Evolutionary conservation across 305 asterid species (phyloP), one percentile per base, ranked within the genome.

Genomic region (Plantago rigida): DNA sequence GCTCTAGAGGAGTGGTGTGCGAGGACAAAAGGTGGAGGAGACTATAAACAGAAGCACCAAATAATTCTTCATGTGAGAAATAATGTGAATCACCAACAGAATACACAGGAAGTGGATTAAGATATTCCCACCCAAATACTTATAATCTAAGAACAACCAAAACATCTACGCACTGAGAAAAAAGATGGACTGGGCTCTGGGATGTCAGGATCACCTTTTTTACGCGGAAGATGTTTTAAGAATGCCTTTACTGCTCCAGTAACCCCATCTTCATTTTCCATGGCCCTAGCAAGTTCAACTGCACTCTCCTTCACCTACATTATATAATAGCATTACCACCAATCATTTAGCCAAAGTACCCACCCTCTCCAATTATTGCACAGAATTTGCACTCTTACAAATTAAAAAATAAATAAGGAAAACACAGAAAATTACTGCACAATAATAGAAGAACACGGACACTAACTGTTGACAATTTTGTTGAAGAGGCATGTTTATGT

Each of bases 241-340:
- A 88, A 92, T 24, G 96, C 96, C 54, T 77, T 88, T 58, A 92
- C 98, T 3, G 96, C 98, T 67, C 98, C 98, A 1, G 82, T 53
- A 51, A 92, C 95, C 48, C 98, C 96, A 36, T 92, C 98, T 81
- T 92, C 98, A 60, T 78, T 69, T 79, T 92, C 94, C 98, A 88
- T 92, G 31, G 83, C 94, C 78, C 84, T 86, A 29, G 96, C 85
- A 63, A 88, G 94, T 53, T 78, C 82, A 24, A 88, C 70, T 2
- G 96, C 98, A 1, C 79, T 84, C 80, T 88, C 84, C 83, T 88
- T 92, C 29, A 92, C 96, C 96, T 92, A 84, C 71, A 66, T 36
- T 49, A 65, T 39, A 53, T 34, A 57, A 51, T 42, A 47, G 5
- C 13, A 31, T 31, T 34, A 13, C 39, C 62, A 65, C 11, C 44